These are phyloP conservation scores for Stropharia rugosoannulata DNA, from an alignment of 768 basidiomycete genomes.

Conservation along the genomic window DNA sequence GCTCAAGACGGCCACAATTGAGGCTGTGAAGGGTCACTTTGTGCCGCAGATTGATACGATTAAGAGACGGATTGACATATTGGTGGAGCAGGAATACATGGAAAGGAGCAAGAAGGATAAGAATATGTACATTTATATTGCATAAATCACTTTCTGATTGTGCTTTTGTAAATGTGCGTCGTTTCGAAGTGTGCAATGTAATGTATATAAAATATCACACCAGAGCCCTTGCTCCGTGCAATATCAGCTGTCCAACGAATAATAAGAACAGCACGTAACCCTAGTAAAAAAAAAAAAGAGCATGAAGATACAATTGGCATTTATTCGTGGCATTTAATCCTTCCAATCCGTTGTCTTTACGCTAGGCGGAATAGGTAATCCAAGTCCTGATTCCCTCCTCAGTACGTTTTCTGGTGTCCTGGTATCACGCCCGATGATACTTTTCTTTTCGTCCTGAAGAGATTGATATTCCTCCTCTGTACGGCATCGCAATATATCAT, in stretches of 20 bases:
- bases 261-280: too few species aligned
- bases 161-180: too few species aligned
- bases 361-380: slow-evolving; percentile 5
- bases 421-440: slow-evolving; percentile 20
- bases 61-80: slow-evolving; percentile 77
- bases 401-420: slow-evolving; percentile 27
- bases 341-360: not conserved
- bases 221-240: too few species aligned
- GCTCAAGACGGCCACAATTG: slow-evolving; percentile 80
- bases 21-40: slow-evolving; percentile 87
- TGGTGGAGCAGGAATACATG: slow-evolving; percentile 89
- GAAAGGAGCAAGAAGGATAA: slow-evolving; percentile 71
- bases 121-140: slow-evolving; percentile 78
- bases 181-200: too few species aligned
- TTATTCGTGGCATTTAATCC: not conserved
- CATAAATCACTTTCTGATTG: slow-evolving; percentile 26
- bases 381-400: slow-evolving; percentile 21
- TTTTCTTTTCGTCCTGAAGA: slow-evolving; percentile 15
- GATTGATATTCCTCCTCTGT: slow-evolving; percentile 23
- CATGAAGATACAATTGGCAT: not conserved
- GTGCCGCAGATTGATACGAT: slow-evolving; percentile 81
- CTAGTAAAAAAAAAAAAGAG: too few species aligned
- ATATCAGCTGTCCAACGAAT: too few species aligned
- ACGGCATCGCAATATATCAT: slow-evolving; percentile 27
- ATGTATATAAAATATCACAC: too few species aligned